Percentiles rank a stretch among this genome's conserved stretches.
phyloP scores from a whole-genome alignment of 2,329 filamentous ascomycete species.

The Magnaporthales sp. region DNA sequence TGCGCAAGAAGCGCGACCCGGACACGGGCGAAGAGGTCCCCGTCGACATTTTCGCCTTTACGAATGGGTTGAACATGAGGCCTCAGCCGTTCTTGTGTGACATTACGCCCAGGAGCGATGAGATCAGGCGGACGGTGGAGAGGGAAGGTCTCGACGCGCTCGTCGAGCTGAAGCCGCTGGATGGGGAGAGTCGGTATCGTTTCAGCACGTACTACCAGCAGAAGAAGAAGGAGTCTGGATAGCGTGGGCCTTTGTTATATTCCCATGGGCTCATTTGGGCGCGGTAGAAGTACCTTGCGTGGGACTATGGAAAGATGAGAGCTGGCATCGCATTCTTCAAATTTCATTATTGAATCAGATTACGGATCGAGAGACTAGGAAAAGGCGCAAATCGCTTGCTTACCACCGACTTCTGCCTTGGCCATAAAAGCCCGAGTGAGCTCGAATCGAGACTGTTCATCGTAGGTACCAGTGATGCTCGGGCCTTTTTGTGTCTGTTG shows the following conservation, averaged over 20 bases:
- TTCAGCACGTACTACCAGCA: conserved; percentile 43
- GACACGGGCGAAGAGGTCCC: conserved; percentile 46
- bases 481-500: too few relatives aligned
- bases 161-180: conserved; percentile 38
- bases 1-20: conserved; percentile 46
- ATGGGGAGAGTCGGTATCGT: conserved; percentile 47
- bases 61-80: conserved; percentile 49
- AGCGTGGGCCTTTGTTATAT: conserved; percentile 1
- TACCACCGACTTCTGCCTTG: too few relatives aligned
- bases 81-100: conserved; percentile 45
- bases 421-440: too few relatives aligned
- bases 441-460: too few relatives aligned
- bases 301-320: background rate
- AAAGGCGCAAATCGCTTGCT: too few relatives aligned
- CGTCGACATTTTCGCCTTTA: conserved; percentile 46
- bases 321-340: too few relatives aligned
- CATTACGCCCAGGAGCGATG: conserved; percentile 38
- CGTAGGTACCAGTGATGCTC: too few relatives aligned
- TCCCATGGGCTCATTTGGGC: background rate
- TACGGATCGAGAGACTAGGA: too few relatives aligned
- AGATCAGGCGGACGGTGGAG: conserved; percentile 39
- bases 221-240: conserved; percentile 15
- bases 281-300: background rate
- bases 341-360: too few relatives aligned
- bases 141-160: conserved; percentile 44